Base-by-base conservation (phyloP, 768 basidiomycete genomes). In the Kwoniella dendrophila region DNA sequence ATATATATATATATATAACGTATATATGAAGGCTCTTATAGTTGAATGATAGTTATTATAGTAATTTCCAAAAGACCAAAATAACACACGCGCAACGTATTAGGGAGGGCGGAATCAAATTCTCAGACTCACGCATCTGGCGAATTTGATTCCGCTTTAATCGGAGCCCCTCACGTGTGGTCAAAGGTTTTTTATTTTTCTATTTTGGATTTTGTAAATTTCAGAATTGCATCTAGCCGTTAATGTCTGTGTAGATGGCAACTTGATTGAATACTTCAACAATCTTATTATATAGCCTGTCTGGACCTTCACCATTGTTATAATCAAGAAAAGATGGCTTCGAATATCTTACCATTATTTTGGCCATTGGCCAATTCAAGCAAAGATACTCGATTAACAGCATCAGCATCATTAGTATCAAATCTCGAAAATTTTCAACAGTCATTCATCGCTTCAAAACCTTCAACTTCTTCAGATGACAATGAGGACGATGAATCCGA, bases 311-410 rank as follows among this genome's bases (percentile, higher is more conserved):
- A n/a, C n/a, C n/a, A n/a, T 26, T 49, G 24, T 29, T 24, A 11
- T 8, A 27, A 40, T 6, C 44, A 40, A 32, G 49, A 33, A 51
- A 69, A 8, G 36, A 76, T 73, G 71, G 90, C 92, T 86, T 85
- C 89, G 36, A 92, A 92, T 51, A 94, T 92, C 33, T 85, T 97
- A 57, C 89, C 91, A 14, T 84, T 96, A 33, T 97, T 93, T 84
- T 96, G 93, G 93, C 83, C 92, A 78, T 83, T 97, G 55, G 94
- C 93, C 16, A 90, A 90, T 2, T 81, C 85, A 1, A 85, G 85
- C 20, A 90, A 87, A 81, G 86, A 87, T 58, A 87, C 90, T 63
- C 87, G 93, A 8, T 73, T 95, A 34, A 86, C 88, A 69, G 89
- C 93, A 14, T 93, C 93, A 2, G 87, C 89, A 29, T 89, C 92